Evolutionary conservation across 441 rosid species (phyloP).

Genomic region (Pelargonium fulgidum): DNA sequence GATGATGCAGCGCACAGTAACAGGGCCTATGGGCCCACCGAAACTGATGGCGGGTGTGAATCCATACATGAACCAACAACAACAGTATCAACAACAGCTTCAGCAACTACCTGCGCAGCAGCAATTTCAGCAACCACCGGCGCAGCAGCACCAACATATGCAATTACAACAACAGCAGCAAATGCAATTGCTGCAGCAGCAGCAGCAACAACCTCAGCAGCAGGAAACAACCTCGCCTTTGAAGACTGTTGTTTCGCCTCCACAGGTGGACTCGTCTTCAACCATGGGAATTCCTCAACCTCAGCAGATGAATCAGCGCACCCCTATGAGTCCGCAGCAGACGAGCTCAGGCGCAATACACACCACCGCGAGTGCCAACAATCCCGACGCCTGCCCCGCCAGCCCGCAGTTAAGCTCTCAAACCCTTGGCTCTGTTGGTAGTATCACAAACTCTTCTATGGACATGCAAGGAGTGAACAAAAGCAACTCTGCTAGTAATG

Average conservation of each 20-base stretch:
- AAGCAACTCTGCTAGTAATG: slow-evolving; percentile 62
- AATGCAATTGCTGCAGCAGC: too few relatives aligned
- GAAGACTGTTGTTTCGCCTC: slow-evolving; percentile 69
- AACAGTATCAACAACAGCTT: slow-evolving; percentile 29
- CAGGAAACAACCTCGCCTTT: slow-evolving; percentile 60
- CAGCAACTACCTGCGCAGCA: slow-evolving; percentile 22
- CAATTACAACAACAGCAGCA: slow-evolving; percentile 14
- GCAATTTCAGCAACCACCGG: slow-evolving; percentile 26
- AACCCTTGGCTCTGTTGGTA: slow-evolving; percentile 89
- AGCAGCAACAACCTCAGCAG: slow-evolving; percentile 25
- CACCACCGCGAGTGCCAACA: slow-evolving; percentile 61
- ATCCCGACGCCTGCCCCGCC: slow-evolving; percentile 77
- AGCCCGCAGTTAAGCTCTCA: slow-evolving; percentile 97
- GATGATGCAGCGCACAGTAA: slow-evolving; percentile 55
- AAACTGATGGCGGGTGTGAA: slow-evolving; percentile 68
- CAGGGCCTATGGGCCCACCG: slow-evolving; percentile 88
- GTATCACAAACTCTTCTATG: slow-evolving; percentile 87
- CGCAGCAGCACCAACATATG: slow-evolving; percentile 25
- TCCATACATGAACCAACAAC: slow-evolving; percentile 60
- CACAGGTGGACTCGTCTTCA: slow-evolving; percentile 76
- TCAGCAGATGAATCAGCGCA: slow-evolving; percentile 30
- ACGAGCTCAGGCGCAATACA: slow-evolving; percentile 76
- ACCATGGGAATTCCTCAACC: slow-evolving; percentile 53
- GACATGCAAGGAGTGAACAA: slow-evolving; percentile 84
- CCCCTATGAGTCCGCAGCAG: slow-evolving; percentile 82